These are phyloP conservation scores for Komagataella mondaviorum DNA, from an alignment of 805 yeast species.

Conservation along the genomic window DNA sequence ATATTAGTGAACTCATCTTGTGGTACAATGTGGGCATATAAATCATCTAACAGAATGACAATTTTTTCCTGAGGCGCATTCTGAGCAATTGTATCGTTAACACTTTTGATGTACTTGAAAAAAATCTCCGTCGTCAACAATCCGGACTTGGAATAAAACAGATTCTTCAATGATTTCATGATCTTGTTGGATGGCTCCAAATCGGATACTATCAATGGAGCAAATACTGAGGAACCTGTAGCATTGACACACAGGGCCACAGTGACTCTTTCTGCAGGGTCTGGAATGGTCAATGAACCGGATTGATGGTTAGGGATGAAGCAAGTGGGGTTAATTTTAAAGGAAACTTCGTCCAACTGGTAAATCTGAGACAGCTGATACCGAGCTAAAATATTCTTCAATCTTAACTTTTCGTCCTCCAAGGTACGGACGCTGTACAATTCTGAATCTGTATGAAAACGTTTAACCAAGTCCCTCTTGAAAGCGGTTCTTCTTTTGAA, in stretches of 20 bases:
- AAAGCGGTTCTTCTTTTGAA: constrained; percentile 19
- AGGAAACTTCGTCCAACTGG: constrained; percentile 22
- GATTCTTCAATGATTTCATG: background rate
- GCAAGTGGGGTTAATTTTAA: constrained; percentile 10
- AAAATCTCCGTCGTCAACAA: constrained; percentile 14
- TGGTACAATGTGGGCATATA: constrained; percentile 22
- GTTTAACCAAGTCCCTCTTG: constrained; percentile 14
- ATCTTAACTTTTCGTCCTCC: constrained; percentile 12
- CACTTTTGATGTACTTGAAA: constrained; percentile 9
- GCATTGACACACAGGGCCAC: constrained; percentile 16
- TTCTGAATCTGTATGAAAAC: constrained; percentile 10
- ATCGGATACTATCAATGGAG: constrained; percentile 16
- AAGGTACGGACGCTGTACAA: constrained; percentile 7
- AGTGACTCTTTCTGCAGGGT: constrained; percentile 8
- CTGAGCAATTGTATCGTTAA: constrained; percentile 7
- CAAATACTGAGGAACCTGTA: constrained; percentile 12
- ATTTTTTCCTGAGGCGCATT: constrained; percentile 9
- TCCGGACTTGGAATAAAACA: constrained; percentile 12
- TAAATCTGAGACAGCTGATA: constrained; percentile 15
- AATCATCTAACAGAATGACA: constrained; percentile 18
- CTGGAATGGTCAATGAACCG: constrained; percentile 6
- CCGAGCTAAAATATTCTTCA: constrained; percentile 7
- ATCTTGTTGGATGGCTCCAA: constrained; percentile 5
- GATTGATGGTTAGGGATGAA: constrained; percentile 5
- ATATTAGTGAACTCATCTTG: constrained; percentile 14